Evolutionary conservation across 2,329 filamentous ascomycete genomes (phyloP), one percentile per base, ranked within the genome.

Genomic region (Scytalidium lignicola): DNA sequence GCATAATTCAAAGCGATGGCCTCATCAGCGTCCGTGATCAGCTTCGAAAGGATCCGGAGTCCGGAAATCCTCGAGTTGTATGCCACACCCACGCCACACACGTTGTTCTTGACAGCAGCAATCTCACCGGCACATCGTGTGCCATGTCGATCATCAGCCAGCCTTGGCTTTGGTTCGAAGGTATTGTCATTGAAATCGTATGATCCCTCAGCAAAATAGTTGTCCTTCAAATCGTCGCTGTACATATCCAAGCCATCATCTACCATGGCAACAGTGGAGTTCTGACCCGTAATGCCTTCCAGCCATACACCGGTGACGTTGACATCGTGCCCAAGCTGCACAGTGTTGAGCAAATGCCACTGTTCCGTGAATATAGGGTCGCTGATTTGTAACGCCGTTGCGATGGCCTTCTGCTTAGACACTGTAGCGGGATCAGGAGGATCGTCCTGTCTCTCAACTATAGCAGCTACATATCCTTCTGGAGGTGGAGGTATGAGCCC

Each of bases 211-310:
- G 90, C 86, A 64, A 92, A 97, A 70, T 96, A 99, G 67, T 99
- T 99, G 59, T 83, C 86, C 67, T 88, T 91, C 42, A 99, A 72
- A 65, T 99, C 93, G 21, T 89, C 79, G 72, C 91, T 97, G 70
- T 95, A 82, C 86, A 99, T 93, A 63, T 99, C 93, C 56, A 99
- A 69, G 0, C 93, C 93, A 68, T 99, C 93, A 62, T 99, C 93
- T 3, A 99, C 88, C 58, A 99, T 93, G 48, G 92, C 92, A 2
- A 95, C 90, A 1, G 89, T 96, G 17, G 87, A 80, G 53, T 92
- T 92, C 60, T 89, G 82, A 47, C 93, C 93, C 0, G 92, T 97
- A 50, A 96, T 85, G 3, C 91, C 92, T 58, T 93, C 82, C 59
- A 89, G 66, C 93, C 93, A 99, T 5, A 97, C 78, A 12, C 85